Base-by-base conservation (phyloP, 2,329 filamentous ascomycete species). In the Cladophialophora psammophila region DNA sequence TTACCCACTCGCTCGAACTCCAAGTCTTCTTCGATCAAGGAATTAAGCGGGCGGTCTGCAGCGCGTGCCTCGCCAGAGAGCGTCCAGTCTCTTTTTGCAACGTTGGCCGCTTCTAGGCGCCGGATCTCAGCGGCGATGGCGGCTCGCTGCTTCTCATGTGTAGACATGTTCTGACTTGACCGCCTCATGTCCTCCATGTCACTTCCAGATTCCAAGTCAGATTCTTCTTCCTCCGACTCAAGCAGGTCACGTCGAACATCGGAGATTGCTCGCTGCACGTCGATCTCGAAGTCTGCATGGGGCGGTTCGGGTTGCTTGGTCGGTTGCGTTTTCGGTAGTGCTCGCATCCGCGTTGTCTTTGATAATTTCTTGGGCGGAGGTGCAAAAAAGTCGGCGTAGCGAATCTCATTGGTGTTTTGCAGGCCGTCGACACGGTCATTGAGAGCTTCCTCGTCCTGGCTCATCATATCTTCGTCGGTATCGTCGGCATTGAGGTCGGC, bases 1-100 rank as follows among this genome's bases (percentile, higher is more conserved):
- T 98, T 99, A 75, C 95, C 95, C 26, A 92, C 88, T 74, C 96
- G 89, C 80, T 99, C 95, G 76, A 98, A 99, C 72, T 98, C 94
- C 32, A 99, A 86, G 74, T 98, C 93, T 80, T 98, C 89, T 76
- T 98, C 94, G 0, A 99, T 87, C 2, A 99, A 86, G 0, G 94
- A 97, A 81, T 99, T 98, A 62, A 93, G 77, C 0, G 95, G 95
- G 40, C 95, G 87, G 72, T 95, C 92, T 0, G 85, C 84, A 1
- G 92, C 94, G 57, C 88, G 86, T 4, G 94, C 94, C 83, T 99
- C 95, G 75, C 95, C 95, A 9, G 91, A 87, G 60, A 98, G 82
- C 18, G 92, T 91, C 95, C 95, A 99, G 75, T 94, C 88, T 66
- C 93, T 90, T 80, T 96, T 96, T 35, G 92, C 91, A 0, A 98